Base-by-base conservation (phyloP, 108 stramenopile species). In the Epithemia pelagica region DNA sequence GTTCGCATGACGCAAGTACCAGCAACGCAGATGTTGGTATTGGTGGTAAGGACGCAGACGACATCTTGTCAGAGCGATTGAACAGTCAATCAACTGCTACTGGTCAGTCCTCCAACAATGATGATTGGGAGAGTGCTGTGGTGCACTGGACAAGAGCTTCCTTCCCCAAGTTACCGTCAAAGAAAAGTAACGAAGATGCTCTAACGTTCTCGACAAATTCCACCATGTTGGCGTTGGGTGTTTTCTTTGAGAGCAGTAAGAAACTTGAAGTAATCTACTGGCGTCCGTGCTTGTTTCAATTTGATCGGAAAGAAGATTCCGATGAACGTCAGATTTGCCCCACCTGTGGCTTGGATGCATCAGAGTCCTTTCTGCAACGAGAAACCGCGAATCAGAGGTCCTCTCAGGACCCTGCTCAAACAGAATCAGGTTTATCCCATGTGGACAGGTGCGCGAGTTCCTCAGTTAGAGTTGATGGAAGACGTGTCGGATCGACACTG, bases 291-390 rank as follows among this genome's bases (percentile, higher is more conserved):
- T 30, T 32, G 26, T 61, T 61, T 58, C 25, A n/a, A 26, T 58
- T 26, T 21, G 52, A 65, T 8, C 25, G 25, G 33, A 64, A 33
- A 3, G 63, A 64, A 2, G 68, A 75, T 37, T 28, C 58, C 21
- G 75, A 68, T 70, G 67, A 74, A 25, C 20, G 26, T 7, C 22
- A 59, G 1, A 69, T 8, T 31, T 77, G 32, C 24, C 74, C 33
- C 31, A 69, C 46, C 53, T 65, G 7, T 25, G 56, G 7, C 24
- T 78, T 26, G 79, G 59, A 24, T 5, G 37, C 15, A 5, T 46
- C 37, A 10, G 37, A 46, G 15, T 46, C 37, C 10, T 46, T 46
- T 15, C 58, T 82, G 37, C 66, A 28, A 7, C n/a, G n/a, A n/a
- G n/a, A n/a, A n/a, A n/a, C n/a, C n/a, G 8, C 72, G 2, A 70